phyloP scores from a whole-genome alignment of 2,329 filamentous ascomycete species.

The Penicillium sp. region DNA sequence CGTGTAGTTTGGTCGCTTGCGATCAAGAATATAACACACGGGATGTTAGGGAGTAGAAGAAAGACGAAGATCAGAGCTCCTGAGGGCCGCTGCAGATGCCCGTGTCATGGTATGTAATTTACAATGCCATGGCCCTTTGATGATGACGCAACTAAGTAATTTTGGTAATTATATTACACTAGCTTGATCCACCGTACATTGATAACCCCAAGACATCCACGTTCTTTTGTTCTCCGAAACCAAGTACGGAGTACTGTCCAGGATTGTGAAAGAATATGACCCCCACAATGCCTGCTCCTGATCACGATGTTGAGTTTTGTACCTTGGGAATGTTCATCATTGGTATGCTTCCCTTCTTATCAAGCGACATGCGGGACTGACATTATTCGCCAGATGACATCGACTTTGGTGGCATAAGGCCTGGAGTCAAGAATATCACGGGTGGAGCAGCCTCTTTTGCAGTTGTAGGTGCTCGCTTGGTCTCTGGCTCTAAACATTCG shows the following conservation, averaged over 20 bases:
- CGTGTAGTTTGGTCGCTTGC: neutral
- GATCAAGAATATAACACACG: slow-evolving; percentile 1
- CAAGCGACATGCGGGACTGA: slow-evolving; percentile 11
- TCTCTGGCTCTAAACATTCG: slow-evolving; percentile 70
- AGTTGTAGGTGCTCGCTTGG: slow-evolving; percentile 82
- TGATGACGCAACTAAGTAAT: slow-evolving; percentile 15
- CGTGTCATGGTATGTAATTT: slow-evolving; percentile 15
- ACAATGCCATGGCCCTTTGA: neutral
- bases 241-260: slow-evolving; percentile 2
- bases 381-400: slow-evolving; percentile 71
- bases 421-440: slow-evolving; percentile 72
- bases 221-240: neutral
- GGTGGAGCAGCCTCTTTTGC: slow-evolving; percentile 88
- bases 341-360: slow-evolving; percentile 42
- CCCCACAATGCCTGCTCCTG: neutral
- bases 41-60: slow-evolving; percentile 7
- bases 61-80: slow-evolving; percentile 17
- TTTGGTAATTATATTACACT: slow-evolving; percentile 20
- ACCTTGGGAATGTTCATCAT: slow-evolving; percentile 67
- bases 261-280: slow-evolving; percentile 15
- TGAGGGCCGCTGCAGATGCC: slow-evolving; percentile 19
- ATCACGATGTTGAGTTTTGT: slow-evolving; percentile 54
- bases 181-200: slow-evolving; percentile 7
- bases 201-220: slow-evolving; percentile 7
- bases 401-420: slow-evolving; percentile 71